Base-by-base conservation (phyloP, 2,329 filamentous ascomycete genomes). In the Penicillium olsonii region DNA sequence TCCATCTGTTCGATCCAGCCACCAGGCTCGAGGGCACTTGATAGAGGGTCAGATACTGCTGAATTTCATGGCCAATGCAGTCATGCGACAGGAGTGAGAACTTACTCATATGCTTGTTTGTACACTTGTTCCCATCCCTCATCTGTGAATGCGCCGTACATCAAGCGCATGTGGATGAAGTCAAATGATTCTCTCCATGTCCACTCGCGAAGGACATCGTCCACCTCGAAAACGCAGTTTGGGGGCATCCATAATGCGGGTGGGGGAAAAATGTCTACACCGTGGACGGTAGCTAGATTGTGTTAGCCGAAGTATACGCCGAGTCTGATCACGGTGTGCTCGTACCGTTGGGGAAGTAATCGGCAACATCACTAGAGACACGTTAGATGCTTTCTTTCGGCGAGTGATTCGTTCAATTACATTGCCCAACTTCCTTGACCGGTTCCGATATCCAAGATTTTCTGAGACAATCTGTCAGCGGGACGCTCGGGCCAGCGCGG, bases 221-320 rank as follows among this genome's bases (percentile, higher is more conserved):
- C 57, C 15, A 65, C 56, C 38, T 63, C 61, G 37, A 65, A 58
- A n/a, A 55, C 14, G 34, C 55, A 62, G 45, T 65, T 65, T 6
- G 63, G 61, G 17, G 62, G 60, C 44, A 55, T 55, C 59, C 59
- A 65, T 6, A 45, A 39, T 10, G 50, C 45, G 0, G 55, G 55
- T 15, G 55, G 55, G 1, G 54, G 55, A 12, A 61, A 64, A 5
- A 65, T 50, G 40, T 65, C 62, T 17, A 65, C 59, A 6, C 55
- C 55, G 10, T 53, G 55, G 26, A 57, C 50, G 24, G 42, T 47
- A 31, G 52, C 54, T 56, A 11, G 12, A 2, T 1, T 4, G 8
- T 14, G 38, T 56, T 38, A 56, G 50, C n/a, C 3, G 12, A 8
- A n/a, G 12, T 7, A 31, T 31, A 14, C 29, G 4, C n/a, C 29